These are phyloP conservation scores for Botryotinia narcissicola DNA, from an alignment of 2,329 filamentous ascomycete genomes.

Conservation along the genomic window DNA sequence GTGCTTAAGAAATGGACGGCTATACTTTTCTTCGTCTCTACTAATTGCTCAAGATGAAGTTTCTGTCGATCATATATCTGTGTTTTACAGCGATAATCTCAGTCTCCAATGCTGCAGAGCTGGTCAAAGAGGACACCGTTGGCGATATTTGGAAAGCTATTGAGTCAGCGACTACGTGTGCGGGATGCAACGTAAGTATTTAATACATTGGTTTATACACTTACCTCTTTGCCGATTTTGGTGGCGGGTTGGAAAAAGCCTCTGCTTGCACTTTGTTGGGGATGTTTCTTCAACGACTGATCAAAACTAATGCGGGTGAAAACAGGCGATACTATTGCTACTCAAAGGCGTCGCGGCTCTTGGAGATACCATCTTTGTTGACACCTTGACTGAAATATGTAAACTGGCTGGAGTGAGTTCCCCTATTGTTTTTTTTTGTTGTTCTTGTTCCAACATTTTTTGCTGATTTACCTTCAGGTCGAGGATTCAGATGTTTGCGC, in stretches of 20 bases:
- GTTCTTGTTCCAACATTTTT: neutral
- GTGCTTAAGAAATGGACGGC: neutral
- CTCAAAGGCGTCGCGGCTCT: slow-evolving; percentile 47
- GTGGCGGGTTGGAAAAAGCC: neutral
- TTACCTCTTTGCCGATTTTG: neutral
- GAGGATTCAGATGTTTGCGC: slow-evolving; percentile 40
- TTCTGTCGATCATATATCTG: slow-evolving; percentile 3
- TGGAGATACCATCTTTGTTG: slow-evolving; percentile 45
- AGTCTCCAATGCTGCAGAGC: neutral
- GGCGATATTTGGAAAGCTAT: slow-evolving; percentile 19
- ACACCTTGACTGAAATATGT: slow-evolving; percentile 41
- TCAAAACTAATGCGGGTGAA: neutral
- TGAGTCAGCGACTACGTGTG: slow-evolving; percentile 14
- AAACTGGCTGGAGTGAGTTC: slow-evolving; percentile 22
- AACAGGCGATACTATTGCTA: slow-evolving; percentile 39
- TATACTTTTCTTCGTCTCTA: neutral
- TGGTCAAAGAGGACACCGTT: slow-evolving; percentile 15
- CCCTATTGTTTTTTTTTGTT: slow-evolving; percentile 12
- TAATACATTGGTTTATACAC: neutral
- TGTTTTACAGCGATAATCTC: neutral
- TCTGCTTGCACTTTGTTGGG: neutral
- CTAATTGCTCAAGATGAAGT: slow-evolving; percentile 9
- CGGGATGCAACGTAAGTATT: slow-evolving; percentile 19
- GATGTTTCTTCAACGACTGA: neutral
- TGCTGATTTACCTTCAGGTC: neutral